Percentiles rank a stretch among this genome's conserved stretches.
Conservation (phyloP, 169 alveolate species). For the Miamiensis avidus region DNA sequence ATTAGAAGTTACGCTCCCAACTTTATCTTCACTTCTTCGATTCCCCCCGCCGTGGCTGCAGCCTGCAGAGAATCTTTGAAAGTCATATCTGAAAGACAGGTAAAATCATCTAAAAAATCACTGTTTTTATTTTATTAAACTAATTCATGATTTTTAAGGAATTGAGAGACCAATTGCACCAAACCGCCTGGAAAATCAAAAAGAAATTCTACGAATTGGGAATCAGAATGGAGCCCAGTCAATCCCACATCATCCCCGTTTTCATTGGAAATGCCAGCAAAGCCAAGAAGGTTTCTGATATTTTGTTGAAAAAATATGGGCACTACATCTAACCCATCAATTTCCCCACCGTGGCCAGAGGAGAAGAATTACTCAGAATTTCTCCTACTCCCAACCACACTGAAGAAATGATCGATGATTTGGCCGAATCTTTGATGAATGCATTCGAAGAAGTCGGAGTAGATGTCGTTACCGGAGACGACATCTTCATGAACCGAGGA, state of each 20-base stretch:
- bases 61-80: constrained; percentile 74
- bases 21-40: constrained; percentile 88
- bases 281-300: constrained; percentile 77
- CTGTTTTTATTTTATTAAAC: neutral
- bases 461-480: neutral
- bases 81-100: neutral
- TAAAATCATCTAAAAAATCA: too few species aligned
- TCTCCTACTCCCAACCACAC: constrained; percentile 89
- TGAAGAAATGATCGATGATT: constrained; percentile 69
- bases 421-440: constrained; percentile 53
- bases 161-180: constrained; percentile 64
- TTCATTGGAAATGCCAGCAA: constrained; percentile 80
- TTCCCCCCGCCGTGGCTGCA: constrained; percentile 85
- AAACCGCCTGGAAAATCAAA: constrained; percentile 66
- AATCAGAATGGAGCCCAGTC: constrained; percentile 70
- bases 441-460: constrained; percentile 33
- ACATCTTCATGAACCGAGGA: neutral
- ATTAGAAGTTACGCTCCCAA: constrained; percentile 84
- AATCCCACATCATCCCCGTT: constrained; percentile 84
- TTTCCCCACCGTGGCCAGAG: constrained; percentile 90
- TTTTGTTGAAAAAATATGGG: constrained; percentile 65
- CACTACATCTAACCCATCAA: constrained; percentile 89
- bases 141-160: constrained; percentile 17
- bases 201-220: constrained; percentile 54
- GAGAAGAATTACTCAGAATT: constrained; percentile 83